Conservation (phyloP, 139 green algal genomes). For the Chlorella sp. region DNA sequence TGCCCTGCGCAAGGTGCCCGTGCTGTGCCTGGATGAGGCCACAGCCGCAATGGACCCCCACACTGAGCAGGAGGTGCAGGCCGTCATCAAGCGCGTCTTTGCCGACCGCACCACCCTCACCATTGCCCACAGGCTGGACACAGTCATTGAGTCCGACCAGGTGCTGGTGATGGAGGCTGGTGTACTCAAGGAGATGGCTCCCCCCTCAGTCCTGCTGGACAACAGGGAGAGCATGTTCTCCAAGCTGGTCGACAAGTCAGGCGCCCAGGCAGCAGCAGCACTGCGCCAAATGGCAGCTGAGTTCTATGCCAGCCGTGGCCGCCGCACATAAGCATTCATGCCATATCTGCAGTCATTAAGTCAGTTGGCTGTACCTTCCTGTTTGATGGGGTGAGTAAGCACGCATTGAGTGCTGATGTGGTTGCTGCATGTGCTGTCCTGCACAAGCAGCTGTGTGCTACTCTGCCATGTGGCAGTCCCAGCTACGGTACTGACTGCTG, state of each 20-base stretch:
- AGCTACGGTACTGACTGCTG: too few relatives aligned
- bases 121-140: constrained; percentile 66
- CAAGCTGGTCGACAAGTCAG: constrained; percentile 50
- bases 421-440: too few relatives aligned
- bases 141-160: constrained; percentile 68
- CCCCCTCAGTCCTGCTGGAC: constrained; percentile 36
- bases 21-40: constrained; percentile 71
- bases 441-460: too few relatives aligned
- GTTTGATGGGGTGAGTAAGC: too few relatives aligned
- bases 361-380: too few relatives aligned
- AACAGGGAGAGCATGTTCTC: constrained; percentile 42
- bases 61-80: constrained; percentile 65
- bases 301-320: constrained; percentile 14
- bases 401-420: too few relatives aligned
- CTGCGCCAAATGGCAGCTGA: constrained; percentile 44
- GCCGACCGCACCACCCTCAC: constrained; percentile 57
- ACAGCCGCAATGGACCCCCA: constrained; percentile 68
- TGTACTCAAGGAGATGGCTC: constrained; percentile 49
- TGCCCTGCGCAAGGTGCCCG: constrained; percentile 51
- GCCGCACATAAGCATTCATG: too few relatives aligned
- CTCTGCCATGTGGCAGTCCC: too few relatives aligned
- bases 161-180: constrained; percentile 59
- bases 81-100: constrained; percentile 45
- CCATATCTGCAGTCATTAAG: too few relatives aligned
- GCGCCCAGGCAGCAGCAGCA: constrained; percentile 28